phyloP scores from a whole-genome alignment of 345 rosid species.

The Geranium rotundifolium region DNA sequence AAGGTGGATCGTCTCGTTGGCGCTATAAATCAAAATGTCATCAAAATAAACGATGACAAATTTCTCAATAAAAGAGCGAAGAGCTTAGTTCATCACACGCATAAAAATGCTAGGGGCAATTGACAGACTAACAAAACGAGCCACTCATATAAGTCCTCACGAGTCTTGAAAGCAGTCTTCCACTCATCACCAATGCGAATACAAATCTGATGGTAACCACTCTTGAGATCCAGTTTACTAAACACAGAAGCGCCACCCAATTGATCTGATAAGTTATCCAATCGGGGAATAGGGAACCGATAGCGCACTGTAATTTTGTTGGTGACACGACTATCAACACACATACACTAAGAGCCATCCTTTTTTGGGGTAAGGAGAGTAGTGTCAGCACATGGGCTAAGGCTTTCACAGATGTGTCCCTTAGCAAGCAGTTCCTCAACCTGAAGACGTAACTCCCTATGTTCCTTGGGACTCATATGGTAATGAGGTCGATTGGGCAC shows the following conservation, averaged over 20 bases:
- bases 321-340: not conserved
- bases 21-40: too few species aligned
- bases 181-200: not conserved
- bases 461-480: not conserved
- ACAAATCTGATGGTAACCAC: constrained; percentile 8
- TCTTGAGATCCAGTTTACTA: too few species aligned
- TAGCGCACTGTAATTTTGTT: constrained; percentile 1
- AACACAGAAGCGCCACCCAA: not conserved
- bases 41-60: constrained; percentile 9
- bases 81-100: constrained; percentile 3
- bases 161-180: constrained; percentile 3
- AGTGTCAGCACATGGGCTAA: not conserved
- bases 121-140: constrained; percentile 6
- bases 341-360: not conserved
- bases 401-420: not conserved
- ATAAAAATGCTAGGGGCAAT: constrained; percentile 8
- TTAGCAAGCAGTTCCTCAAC: not conserved
- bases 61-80: not conserved
- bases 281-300: not conserved
- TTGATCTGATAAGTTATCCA: not conserved
- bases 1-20: too few species aligned
- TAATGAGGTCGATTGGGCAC: not conserved
- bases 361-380: constrained; percentile 1
- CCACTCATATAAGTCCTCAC: too few species aligned
- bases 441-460: not conserved